Evolutionary conservation across 1,284 basidiomycete genomes (phyloP), one percentile per base, ranked within the genome.

Genomic region (Papiliotrema nemorosa): DNA sequence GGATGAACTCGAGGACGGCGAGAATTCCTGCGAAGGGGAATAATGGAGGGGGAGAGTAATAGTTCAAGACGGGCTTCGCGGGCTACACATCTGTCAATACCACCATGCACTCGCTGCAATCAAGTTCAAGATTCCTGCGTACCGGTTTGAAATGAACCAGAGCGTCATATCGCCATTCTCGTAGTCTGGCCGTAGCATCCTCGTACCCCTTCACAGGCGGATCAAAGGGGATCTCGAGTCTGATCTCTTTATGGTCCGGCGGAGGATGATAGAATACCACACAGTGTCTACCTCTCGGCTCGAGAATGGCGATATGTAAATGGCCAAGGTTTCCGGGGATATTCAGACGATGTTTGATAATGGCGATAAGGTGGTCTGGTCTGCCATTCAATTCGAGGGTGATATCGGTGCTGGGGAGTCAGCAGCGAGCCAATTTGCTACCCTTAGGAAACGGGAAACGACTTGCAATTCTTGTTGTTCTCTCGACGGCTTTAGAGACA

Each of bases 311-410:
- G 47, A 69, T 60, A 57, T 60, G 54, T 7, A 69, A 55, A 36
- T 63, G 54, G 22, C 66, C 66, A 12, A 63, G 47, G n/a, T 64
- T 38, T 37, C 67, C 67, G 33, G 56, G 55, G 27, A 45, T 37
- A 21, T 53, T 31, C 10, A 59, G 53, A 16, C 56, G 49, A 26
- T 58, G 46, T 49, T 67, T 67, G 49, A 69, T 50, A 12, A 69
- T 67, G 2, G 64, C 66, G 2, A 59, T 62, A 14, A 69, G 52
- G 34, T 54, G 49, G 38, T 69, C 67, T 9, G 63, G 63, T 44
- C 63, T 60, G 33, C 45, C 41, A 55, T 69, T 69, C 52, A 62
- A 49, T 22, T 55, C 54, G 9, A 31, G 9, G 14, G 14, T 7
- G 14, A 14, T 31, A 7, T 31, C 29, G 7, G 29, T 14, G 29